Base-by-base conservation (phyloP, 1,284 basidiomycete species). In the Malassezia japonica region DNA sequence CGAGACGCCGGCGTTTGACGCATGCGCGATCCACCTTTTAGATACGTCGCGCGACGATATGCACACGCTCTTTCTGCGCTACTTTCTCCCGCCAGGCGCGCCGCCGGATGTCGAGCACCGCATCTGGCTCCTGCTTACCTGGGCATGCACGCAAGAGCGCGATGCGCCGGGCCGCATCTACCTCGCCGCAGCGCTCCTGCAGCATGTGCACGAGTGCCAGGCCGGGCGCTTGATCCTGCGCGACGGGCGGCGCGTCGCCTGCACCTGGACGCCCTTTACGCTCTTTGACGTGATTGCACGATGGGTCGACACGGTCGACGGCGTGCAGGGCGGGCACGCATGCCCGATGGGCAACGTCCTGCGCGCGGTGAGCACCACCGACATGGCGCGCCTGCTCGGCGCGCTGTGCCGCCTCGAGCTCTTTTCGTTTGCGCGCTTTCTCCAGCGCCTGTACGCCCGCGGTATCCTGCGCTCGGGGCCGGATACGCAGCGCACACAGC, bases 361-460 rank as follows among this genome's bases (percentile, higher is more conserved):
- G n/a, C 21, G 8, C 23, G 29, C 24, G 9, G 28, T 38, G 12
- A 15, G 15, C 15, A 10, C 24, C 27, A 24, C n/a, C 21, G 16
- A 25, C 8, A 29, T 35, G 6, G 50, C 50, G 28, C 50, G 50
- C 12, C 39, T 54, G 5, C 32, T 84, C 54, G 87, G 85, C 10
- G 84, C 87, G 67, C 78, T 92, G 1, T 82, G 85, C 4, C 80
- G 83, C 61, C 76, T 79, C 23, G 82, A 81, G 3, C 71, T 89
- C 18, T 91, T 92, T 70, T 86, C 84, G 1, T 92, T 87, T 65
- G 78, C 82, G n/a, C 78, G 79, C 34, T 94, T 91, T 65, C 79
- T 92, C 25, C 86, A 89, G 65, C 80, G 85, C 23, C 78, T 94
- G 20, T 83, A 91, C 48, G 86, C 87, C 1, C 79, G 86, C 21